phyloP scores from a whole-genome alignment of 106 monocot genomes.

The Dendrobium officinale region DNA sequence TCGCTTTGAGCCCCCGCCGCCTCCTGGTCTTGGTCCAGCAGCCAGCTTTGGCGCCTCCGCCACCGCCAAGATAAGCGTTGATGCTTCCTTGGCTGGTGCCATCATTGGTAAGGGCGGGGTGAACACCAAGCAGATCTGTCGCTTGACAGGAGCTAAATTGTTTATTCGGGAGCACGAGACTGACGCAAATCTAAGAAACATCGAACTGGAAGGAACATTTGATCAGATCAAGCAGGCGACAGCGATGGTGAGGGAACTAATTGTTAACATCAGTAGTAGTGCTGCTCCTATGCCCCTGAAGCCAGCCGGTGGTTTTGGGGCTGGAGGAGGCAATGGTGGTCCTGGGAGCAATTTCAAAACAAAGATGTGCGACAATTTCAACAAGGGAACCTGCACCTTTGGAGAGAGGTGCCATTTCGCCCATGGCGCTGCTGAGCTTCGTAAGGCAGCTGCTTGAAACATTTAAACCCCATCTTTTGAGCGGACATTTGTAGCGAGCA shows the following conservation, averaged over 20 bases:
- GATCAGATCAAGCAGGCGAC: slow-evolving; percentile 75
- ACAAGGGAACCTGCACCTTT: slow-evolving; percentile 61
- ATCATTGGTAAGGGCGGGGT: slow-evolving; percentile 75
- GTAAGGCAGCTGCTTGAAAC: slow-evolving; percentile 24
- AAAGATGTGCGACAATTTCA: slow-evolving; percentile 66
- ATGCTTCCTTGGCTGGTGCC: slow-evolving; percentile 64
- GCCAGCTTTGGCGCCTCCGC: slow-evolving; percentile 62
- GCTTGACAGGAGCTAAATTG: slow-evolving; percentile 57
- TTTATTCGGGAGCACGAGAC: slow-evolving; percentile 62
- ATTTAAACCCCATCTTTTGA: no score
- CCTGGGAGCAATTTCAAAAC: slow-evolving; percentile 47
- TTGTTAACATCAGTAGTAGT: slow-evolving; percentile 34
- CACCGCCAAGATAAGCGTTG: slow-evolving; percentile 72
- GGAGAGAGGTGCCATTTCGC: slow-evolving; percentile 78
- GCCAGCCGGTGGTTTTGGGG: neutral
- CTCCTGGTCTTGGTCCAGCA: slow-evolving; percentile 4
- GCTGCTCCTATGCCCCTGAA: neutral
- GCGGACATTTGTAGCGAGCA: no score
- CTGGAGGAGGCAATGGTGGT: neutral
- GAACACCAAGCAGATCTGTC: slow-evolving; percentile 72
- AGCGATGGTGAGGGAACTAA: slow-evolving; percentile 60
- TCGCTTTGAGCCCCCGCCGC: slow-evolving; percentile 19
- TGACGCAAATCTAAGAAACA: slow-evolving; percentile 56
- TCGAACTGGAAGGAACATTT: slow-evolving; percentile 72
- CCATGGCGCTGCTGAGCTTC: slow-evolving; percentile 55